Evolutionary conservation across 371 early-diverging fungal species (phyloP), one percentile per base, ranked within the genome.

Genomic region (Zopfochytrium polystomum): DNA sequence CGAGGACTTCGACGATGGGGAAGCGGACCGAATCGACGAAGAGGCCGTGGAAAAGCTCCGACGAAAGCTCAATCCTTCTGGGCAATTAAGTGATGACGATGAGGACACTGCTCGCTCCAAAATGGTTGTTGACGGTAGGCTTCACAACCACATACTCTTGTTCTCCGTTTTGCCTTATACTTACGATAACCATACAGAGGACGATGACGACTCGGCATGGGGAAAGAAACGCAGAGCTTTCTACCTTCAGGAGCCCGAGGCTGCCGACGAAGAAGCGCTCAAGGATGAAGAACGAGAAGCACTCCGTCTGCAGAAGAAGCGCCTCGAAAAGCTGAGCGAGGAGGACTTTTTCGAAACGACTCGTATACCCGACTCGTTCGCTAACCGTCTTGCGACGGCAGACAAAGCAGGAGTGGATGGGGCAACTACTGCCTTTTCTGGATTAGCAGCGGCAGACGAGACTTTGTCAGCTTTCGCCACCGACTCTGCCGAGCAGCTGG

Each of bases 201-300:
- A 61, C 15, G 46, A 33, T 15, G 58, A 53, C 31, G 51, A 63
- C n/a, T 31, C 42, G 11, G 72, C 63, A 1, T 77, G 80, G 78
- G 76, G 80, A 15, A 58, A 54, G 13, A 56, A 58, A 3, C 32
- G 69, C 27, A 50, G 52, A 5, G 47, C 57, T n/a, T 79, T 70
- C 57, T 79, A 77, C 52, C 55, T 74, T 50, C 70, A 65, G 35
- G 75, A 77, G 63, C 61, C 58, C 57, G 78, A 71, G 2, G 68
- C 64, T 9, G 71, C 68, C 22, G 78, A 80, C 30, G 80, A 80
- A 44, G 70, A 68, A 52, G 74, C 70, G 56, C 75, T 88, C 65
- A 84, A 84, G 34, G 92, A 91, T 60, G 95, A 96, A 68, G 96
- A 92, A 61, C 84, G 84, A 47, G 96, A 96, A 70, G 96, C 94